Conservation (phyloP, 2,329 filamentous ascomycete genomes). For the Alternaria atra region DNA sequence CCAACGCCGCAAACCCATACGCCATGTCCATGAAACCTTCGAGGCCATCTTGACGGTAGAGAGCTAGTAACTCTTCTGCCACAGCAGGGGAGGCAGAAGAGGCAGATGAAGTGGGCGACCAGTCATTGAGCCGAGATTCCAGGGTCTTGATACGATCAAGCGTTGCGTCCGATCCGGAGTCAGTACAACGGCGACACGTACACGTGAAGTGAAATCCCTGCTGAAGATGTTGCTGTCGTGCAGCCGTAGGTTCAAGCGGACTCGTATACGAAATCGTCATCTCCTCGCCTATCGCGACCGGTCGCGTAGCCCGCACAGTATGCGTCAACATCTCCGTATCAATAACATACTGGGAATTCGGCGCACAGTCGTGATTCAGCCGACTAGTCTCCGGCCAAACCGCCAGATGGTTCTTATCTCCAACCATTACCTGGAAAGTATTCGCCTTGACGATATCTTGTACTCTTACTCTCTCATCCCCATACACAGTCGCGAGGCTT, state of each 20-base stretch:
- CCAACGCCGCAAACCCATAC: slow-evolving; percentile 53
- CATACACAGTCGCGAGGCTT: slow-evolving; percentile 37
- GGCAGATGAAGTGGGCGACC: slow-evolving; percentile 27
- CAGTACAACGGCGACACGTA: slow-evolving; percentile 49
- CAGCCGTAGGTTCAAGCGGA: slow-evolving; percentile 42
- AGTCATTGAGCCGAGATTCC: slow-evolving; percentile 45
- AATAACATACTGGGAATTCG: slow-evolving; percentile 53
- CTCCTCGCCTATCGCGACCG: slow-evolving; percentile 49
- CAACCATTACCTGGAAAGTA: slow-evolving; percentile 43
- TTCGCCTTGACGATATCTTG: slow-evolving; percentile 51
- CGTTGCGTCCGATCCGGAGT: slow-evolving; percentile 40
- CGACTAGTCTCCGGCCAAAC: slow-evolving; percentile 53
- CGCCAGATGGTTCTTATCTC: slow-evolving; percentile 42
- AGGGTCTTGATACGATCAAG: slow-evolving; percentile 43
- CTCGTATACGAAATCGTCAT: slow-evolving; percentile 53
- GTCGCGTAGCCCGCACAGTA: slow-evolving; percentile 49
- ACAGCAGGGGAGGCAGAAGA: slow-evolving; percentile 21
- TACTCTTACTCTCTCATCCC: slow-evolving; percentile 31
- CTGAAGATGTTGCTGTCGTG: slow-evolving; percentile 43
- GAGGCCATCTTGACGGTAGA: slow-evolving; percentile 50
- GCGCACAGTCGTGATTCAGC: slow-evolving; percentile 54
- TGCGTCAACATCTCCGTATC: slow-evolving; percentile 50
- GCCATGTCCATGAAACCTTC: slow-evolving; percentile 52
- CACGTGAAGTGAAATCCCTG: slow-evolving; percentile 55
- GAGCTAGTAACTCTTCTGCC: slow-evolving; percentile 45